Evolutionary conservation across 208 protist species (phyloP).

Genomic region (Trichomonas vaginalis): DNA sequence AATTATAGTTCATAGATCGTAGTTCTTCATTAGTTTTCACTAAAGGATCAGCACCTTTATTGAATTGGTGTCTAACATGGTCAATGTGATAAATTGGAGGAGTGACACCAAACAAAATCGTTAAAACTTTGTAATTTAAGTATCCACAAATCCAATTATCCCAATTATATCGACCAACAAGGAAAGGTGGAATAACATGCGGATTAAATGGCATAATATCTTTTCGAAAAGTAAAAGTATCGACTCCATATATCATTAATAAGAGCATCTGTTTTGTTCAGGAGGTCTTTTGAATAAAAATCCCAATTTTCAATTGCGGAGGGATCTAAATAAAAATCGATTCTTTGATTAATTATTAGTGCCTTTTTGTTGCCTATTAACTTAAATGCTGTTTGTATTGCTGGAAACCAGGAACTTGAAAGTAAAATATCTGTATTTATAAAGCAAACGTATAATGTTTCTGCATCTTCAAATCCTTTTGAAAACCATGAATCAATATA

Average conservation of each 20-base stretch:
- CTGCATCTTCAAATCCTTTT: background rate
- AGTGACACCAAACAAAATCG: background rate
- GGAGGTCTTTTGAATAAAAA: background rate
- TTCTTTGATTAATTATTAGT: background rate
- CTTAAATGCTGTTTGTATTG: background rate
- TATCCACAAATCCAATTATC: background rate
- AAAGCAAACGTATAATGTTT: background rate
- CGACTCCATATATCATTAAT: background rate
- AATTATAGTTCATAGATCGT: background rate
- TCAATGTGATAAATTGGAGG: slow-evolving; percentile 2
- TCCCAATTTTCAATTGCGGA: background rate
- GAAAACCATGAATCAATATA: background rate
- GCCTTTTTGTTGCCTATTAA: background rate
- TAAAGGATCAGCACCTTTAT: background rate
- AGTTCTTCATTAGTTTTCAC: background rate
- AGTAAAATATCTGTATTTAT: background rate
- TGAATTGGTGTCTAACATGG: background rate
- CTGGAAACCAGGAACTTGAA: background rate
- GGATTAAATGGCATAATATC: background rate
- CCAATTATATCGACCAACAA: background rate
- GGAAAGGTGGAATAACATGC: background rate
- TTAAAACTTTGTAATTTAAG: background rate
- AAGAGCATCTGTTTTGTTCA: background rate
- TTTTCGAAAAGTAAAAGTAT: background rate
- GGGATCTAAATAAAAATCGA: background rate